Evolutionary conservation across 371 early-diverging fungal species (phyloP), one percentile per base, ranked within the genome.

Genomic region (Gilbertella persicaria): DNA sequence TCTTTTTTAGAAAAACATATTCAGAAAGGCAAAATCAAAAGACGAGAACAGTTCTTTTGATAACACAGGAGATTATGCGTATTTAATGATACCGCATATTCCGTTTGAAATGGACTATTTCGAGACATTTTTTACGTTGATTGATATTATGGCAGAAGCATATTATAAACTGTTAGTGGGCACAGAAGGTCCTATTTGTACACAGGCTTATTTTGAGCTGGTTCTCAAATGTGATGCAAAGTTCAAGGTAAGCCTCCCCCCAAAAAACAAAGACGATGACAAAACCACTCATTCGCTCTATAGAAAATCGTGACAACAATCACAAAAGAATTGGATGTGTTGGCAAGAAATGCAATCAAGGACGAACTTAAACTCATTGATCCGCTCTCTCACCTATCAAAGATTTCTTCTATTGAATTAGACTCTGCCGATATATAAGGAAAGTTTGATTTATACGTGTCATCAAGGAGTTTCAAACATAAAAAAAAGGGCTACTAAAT

Each of bases 1-100:
- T n/a, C n/a, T n/a, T n/a, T n/a, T n/a, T n/a, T 59, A 73, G 78
- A 79, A 81, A 77, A 81, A 81, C 36, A 72, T 81, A 43, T 79
- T 81, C 64, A 64, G 78, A 60, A 79, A 81, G 65, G 53, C 73
- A 20, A 69, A 66, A 58, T 62, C 56, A 23, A 75, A 80, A 38
- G 75, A 78, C 23, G 77, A 81, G 28, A 49, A 60, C 48, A 21
- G 56, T 13, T 44, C 25, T 25, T 54, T 51, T 30, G 75, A 75
- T 26, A 61, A 53, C 41, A 71, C 71, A 10, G 50, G 56, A 23
- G 82, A 79, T 49, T 79, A 74, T 45, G 67, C 61, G 1, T 67
- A 82, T 62, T 51, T 79, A 43, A 62, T 59, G 23, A 46, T 75
- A 23, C 75, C 82, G 3, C 80, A 78, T 44, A 62, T 79, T 30